Percentiles rank a stretch among this genome's conserved stretches.
Evolutionary conservation across 1,284 basidiomycete species (phyloP).

Genomic region (Ustilago bromivora): DNA sequence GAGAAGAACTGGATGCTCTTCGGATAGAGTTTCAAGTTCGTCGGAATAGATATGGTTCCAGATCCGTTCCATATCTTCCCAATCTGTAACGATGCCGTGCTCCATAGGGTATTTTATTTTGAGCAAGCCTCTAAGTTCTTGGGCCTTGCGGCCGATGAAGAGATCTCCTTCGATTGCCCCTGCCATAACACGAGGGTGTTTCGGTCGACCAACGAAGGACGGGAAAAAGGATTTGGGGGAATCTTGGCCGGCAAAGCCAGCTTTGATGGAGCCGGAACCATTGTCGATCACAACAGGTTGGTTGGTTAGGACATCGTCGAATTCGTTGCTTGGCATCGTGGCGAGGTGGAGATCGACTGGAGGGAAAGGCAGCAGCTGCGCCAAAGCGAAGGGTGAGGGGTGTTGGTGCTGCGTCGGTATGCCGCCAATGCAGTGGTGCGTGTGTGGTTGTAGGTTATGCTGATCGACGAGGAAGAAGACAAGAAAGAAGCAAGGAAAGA

Average conservation of each 20-base stretch:
- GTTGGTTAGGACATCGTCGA: constrained; percentile 69
- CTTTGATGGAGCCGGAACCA: constrained; percentile 69
- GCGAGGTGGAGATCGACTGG: background rate
- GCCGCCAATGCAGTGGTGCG: background rate
- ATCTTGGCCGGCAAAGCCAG: constrained; percentile 68
- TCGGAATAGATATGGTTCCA: constrained; percentile 68
- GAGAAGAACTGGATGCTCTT: constrained; percentile 89
- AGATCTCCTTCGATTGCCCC: constrained; percentile 69
- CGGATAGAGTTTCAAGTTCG: constrained; percentile 67
- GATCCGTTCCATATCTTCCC: constrained; percentile 69
- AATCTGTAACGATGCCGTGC: constrained; percentile 69
- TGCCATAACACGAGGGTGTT: constrained; percentile 68
- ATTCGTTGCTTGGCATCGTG: constrained; percentile 58
- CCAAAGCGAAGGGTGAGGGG: background rate
- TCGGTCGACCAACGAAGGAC: constrained; percentile 66
- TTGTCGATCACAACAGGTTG: constrained; percentile 70
- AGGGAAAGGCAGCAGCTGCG: no score
- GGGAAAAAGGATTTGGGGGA: constrained; percentile 69
- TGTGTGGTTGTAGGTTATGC: background rate
- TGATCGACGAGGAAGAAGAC: background rate
- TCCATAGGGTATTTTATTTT: constrained; percentile 69
- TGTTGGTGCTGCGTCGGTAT: background rate
- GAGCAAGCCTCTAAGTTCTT: constrained; percentile 67
- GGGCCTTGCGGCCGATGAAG: constrained; percentile 67
- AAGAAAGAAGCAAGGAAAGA: background rate